phyloP scores from a whole-genome alignment of 2,329 filamentous ascomycete species.

The Pseudogymnoascus sp. region DNA sequence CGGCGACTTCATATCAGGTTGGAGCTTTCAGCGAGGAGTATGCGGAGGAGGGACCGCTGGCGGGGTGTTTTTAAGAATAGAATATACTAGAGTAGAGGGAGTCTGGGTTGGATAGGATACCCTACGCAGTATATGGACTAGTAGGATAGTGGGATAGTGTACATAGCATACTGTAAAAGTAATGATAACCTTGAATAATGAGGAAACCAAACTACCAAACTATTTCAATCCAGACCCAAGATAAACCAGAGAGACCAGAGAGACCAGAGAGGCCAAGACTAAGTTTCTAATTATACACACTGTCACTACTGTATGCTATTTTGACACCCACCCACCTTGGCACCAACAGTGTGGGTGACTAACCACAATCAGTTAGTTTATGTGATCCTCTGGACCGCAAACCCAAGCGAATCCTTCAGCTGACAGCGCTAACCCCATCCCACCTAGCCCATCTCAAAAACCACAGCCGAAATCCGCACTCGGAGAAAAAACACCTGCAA shows the following conservation, averaged over 20 bases:
- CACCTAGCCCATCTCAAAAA: neutral
- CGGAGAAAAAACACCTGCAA: neutral
- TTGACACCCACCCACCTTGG: neutral
- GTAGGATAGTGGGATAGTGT: neutral
- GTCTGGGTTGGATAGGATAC: neutral
- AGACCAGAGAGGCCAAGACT: neutral
- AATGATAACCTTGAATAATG: constrained; percentile 5
- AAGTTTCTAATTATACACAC: neutral
- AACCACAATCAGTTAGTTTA: neutral
- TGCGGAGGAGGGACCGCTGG: neutral
- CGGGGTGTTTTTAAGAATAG: constrained; percentile 3
- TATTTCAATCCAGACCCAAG: neutral
- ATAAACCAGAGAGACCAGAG: neutral
- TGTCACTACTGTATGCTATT: neutral
- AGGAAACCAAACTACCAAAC: neutral
- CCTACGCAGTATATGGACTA: neutral
- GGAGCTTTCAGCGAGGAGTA: neutral
- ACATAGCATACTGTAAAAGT: neutral
- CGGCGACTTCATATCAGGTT: neutral
- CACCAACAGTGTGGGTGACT: neutral
- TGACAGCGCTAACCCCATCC: neutral
- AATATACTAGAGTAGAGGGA: neutral
- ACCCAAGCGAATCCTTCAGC: neutral
- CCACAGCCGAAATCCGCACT: neutral
- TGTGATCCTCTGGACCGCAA: neutral